Evolutionary conservation across 164 flowering plant genomes (phyloP).

Genomic region (Akebia trifoliata): DNA sequence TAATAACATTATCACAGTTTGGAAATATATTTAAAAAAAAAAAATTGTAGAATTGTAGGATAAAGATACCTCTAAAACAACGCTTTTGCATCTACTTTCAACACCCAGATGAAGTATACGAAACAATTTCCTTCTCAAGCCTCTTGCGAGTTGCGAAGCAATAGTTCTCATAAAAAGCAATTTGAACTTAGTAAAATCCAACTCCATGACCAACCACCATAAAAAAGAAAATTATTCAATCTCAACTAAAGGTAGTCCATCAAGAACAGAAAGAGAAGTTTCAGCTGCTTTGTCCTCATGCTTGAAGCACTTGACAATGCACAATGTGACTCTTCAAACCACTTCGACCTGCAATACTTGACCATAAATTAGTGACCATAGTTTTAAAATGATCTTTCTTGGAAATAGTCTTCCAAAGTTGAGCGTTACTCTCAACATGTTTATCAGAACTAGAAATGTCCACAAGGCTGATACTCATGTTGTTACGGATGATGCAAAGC

Average conservation of each 20-base stretch:
- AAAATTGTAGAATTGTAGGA: no score
- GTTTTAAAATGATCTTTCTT: conserved; percentile 63
- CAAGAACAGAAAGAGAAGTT: background rate
- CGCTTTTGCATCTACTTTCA: no score
- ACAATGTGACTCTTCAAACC: conserved; percentile 83
- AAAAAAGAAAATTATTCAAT: no score
- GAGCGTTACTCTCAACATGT: conserved; percentile 52
- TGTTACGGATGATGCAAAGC: conserved; percentile 91
- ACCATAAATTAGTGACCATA: conserved; percentile 68
- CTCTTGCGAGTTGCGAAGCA: background rate
- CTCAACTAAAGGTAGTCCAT: background rate
- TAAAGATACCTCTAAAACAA: no score
- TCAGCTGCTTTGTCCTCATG: conserved; percentile 32
- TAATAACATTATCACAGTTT: background rate
- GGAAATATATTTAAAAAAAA: background rate
- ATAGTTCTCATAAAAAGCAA: background rate
- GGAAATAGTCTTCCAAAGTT: conserved; percentile 80
- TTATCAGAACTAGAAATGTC: conserved; percentile 67
- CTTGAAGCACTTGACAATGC: conserved; percentile 96
- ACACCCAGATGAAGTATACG: no score
- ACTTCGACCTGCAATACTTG: conserved; percentile 77
- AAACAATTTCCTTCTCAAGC: background rate
- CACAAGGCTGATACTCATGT: conserved; percentile 92
- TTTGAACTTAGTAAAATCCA: background rate
- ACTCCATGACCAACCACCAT: background rate